Base-by-base conservation (phyloP, 176 grass and related monocot species). In the Ampelocalamus luodianensis region DNA sequence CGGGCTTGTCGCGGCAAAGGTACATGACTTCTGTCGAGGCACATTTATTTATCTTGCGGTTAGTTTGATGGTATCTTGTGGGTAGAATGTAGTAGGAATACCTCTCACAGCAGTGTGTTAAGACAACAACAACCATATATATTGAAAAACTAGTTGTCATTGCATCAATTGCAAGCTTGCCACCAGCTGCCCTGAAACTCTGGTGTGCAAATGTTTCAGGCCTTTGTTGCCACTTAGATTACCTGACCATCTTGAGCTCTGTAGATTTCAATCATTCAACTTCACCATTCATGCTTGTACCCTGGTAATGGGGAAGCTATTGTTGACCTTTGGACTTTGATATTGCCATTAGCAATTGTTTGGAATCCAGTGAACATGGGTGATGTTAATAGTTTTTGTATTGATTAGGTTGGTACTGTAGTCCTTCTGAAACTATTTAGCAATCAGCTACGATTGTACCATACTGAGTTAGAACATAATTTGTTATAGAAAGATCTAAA, bases 1-100 rank as follows among this genome's bases (percentile, higher is more conserved):
- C 5, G 96, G 96, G 32, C 90, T 97, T 91, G 95, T 97, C 5
- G 95, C 90, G 4, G 95, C 95, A 20, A 95, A 97, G 95, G 95
- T 97, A 88, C 32, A 80, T 74, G 12, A 62, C 62, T 89, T 65
- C 11, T 74, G 40, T 67, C 49, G 11, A 56, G n/a, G 16, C 48
- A 76, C 26, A 16, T 56, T 29, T 74, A 14, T 26, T 56, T 82
- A 55, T 86, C 65, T 26, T 56, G 10, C 5, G 22, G 0, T 85
- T 65, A 46, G 24, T 62, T 89, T 43, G 39, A 24, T 63, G 70
- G 13, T 61, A 55, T 71, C 34, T 66, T 79, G 8, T 60, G 17
- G 11, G 17, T 11, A 58, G 10, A 10, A 71, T 65, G 58, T 36
- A 45, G 9, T 26, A 65, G 12, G 15, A 20, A 12, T 48, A 46